A percentile compares a stretch with the other conserved stretches of the same genome.
Conservation (phyloP, 805 yeast genomes). For the Candida pini region DNA sequence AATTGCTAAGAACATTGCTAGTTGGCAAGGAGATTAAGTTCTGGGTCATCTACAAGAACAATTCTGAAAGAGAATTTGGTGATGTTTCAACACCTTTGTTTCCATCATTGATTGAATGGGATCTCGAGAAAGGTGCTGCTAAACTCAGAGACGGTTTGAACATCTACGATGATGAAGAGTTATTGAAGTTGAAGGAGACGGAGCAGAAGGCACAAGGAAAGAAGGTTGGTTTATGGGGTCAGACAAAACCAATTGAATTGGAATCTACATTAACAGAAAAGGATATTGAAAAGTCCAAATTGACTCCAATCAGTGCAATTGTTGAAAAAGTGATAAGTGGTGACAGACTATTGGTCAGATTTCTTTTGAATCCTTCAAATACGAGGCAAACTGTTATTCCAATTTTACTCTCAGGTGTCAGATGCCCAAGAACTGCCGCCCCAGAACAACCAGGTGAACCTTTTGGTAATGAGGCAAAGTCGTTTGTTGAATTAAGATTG, state of each 20-base stretch:
- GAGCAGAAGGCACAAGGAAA: conserved; percentile 48
- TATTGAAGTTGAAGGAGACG: conserved; percentile 31
- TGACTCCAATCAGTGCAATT: conserved; percentile 46
- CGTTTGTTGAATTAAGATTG: conserved; percentile 57
- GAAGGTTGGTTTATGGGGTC: conserved; percentile 54
- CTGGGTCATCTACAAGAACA: conserved; percentile 47
- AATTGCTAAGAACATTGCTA: conserved; percentile 52
- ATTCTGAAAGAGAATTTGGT: conserved; percentile 62
- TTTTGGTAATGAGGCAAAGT: conserved; percentile 60
- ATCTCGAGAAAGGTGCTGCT: conserved; percentile 54
- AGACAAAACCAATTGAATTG: conserved; percentile 20
- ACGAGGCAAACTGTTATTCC: conserved; percentile 53
- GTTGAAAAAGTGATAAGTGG: conserved; percentile 77
- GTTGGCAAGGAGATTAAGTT: conserved; percentile 63
- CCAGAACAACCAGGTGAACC: conserved; percentile 43
- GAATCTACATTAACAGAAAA: conserved; percentile 26
- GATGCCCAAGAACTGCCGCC: conserved; percentile 62
- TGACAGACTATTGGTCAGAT: conserved; percentile 64
- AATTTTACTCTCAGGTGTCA: conserved; percentile 67
- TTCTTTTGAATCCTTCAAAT: conserved; percentile 34
- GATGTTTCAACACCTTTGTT: conserved; percentile 63
- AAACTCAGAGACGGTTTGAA: conserved; percentile 51
- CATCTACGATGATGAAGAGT: conserved; percentile 35
- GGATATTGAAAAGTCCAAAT: conserved; percentile 32
- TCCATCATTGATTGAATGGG: conserved; percentile 49